Percentiles rank a stretch among this genome's conserved stretches.
phyloP scores from a whole-genome alignment of 805 yeast genomes.

The Lipomyces oligophaga region DNA sequence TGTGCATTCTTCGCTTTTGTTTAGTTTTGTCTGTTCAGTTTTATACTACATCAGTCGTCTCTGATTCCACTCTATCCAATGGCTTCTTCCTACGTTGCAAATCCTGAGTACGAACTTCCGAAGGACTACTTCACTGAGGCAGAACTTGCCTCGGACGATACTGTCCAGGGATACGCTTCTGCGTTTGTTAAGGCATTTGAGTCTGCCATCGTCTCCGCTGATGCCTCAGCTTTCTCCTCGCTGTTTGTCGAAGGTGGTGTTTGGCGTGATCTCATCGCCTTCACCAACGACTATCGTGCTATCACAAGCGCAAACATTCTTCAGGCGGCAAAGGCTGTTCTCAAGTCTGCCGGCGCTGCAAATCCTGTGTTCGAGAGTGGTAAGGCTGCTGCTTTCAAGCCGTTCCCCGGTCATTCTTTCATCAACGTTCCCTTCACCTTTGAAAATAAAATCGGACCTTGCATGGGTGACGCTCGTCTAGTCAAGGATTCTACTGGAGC shows the following conservation, averaged over 20 bases:
- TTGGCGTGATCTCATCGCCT: conserved; percentile 29
- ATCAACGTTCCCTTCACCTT: conserved; percentile 13
- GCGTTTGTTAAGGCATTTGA: too few relatives aligned
- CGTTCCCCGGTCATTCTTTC: conserved; percentile 3
- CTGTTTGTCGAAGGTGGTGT: not conserved
- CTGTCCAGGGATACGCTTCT: too few relatives aligned
- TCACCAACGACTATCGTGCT: conserved; percentile 22
- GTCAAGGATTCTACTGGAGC: conserved; percentile 4
- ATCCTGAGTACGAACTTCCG: too few relatives aligned
- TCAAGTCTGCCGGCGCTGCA: not conserved
- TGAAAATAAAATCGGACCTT: conserved; percentile 15
- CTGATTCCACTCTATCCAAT: too few relatives aligned
- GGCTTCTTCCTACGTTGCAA: too few relatives aligned
- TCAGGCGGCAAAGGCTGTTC: conserved; percentile 19
- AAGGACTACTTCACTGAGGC: too few relatives aligned
- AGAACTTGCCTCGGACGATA: too few relatives aligned
- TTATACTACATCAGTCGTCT: too few relatives aligned
- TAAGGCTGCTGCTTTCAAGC: not conserved
- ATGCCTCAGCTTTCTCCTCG: not conserved
- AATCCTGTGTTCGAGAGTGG: not conserved
- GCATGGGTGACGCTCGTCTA: conserved; percentile 11
- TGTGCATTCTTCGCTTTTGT: too few relatives aligned
- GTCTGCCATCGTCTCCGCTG: not conserved
- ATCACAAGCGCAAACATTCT: conserved; percentile 14
- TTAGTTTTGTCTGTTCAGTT: too few relatives aligned